A percentile compares a stretch with the other conserved stretches of the same genome.
Conservation (phyloP, 805 yeast species). For the Saturnispora sekii region DNA sequence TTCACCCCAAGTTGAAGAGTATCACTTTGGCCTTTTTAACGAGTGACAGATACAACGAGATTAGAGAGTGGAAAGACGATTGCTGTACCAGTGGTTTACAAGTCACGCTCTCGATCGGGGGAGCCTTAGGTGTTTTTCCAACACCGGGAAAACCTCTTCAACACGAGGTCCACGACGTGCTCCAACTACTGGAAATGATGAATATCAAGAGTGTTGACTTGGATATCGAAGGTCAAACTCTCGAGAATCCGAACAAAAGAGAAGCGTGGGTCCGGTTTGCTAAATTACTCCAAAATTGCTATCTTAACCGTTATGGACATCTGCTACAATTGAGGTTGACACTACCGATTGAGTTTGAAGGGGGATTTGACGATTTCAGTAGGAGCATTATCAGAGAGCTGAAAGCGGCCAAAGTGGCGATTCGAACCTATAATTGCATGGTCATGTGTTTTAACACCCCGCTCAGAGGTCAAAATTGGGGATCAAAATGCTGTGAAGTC, state of each 20-base stretch:
- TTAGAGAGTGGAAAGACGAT: slow-evolving; percentile 20
- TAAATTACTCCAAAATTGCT: neutral
- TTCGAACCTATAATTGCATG: slow-evolving; percentile 21
- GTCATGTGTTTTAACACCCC: slow-evolving; percentile 26
- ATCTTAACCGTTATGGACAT: neutral
- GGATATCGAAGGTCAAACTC: slow-evolving; percentile 23
- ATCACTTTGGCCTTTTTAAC: slow-evolving; percentile 23
- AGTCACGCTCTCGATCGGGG: slow-evolving; percentile 26
- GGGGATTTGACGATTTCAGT: slow-evolving; percentile 17
- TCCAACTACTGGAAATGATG: slow-evolving; percentile 11
- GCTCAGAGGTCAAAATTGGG: slow-evolving; percentile 18
- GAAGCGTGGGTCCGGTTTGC: slow-evolving; percentile 9
- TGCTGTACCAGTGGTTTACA: slow-evolving; percentile 11
- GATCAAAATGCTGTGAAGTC: slow-evolving; percentile 21
- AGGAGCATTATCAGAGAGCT: slow-evolving; percentile 13
- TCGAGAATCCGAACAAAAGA: slow-evolving; percentile 10
- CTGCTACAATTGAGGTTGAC: slow-evolving; percentile 17
- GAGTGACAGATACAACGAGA: slow-evolving; percentile 19
- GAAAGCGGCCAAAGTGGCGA: slow-evolving; percentile 4
- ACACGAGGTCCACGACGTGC: slow-evolving; percentile 13
- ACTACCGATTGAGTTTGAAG: slow-evolving; percentile 22
- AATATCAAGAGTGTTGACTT: slow-evolving; percentile 20
- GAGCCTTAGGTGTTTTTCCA: slow-evolving; percentile 24
- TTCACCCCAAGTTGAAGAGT: slow-evolving; percentile 10
- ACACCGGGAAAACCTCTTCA: slow-evolving; percentile 6